Conservation (phyloP, 1,139 yeast genomes). For the Hanseniaspora uvarum region DNA sequence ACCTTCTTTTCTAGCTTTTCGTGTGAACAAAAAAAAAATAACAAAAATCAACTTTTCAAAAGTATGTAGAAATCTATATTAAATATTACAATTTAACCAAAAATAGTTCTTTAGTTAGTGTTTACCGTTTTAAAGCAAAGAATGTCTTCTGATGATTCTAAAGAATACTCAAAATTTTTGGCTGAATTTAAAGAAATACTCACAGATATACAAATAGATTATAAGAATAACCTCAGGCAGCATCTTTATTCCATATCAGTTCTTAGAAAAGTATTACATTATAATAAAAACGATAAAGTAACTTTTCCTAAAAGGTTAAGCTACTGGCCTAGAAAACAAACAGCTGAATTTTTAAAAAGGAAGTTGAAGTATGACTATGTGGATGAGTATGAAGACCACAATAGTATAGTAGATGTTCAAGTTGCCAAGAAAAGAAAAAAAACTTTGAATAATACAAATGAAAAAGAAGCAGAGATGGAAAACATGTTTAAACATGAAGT, state of each 20-base stretch:
- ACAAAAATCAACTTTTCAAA: too few species aligned
- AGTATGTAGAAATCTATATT: too few species aligned
- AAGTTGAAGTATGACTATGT: slow-evolving; percentile 5
- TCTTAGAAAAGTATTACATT: slow-evolving; percentile 7
- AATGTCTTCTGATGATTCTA: not conserved
- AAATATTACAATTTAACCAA: too few species aligned
- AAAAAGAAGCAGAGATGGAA: not conserved
- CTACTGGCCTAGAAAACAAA: slow-evolving; percentile 14
- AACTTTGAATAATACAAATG: not conserved
- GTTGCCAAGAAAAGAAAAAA: not conserved
- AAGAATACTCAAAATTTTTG: not conserved
- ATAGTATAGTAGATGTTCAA: not conserved
- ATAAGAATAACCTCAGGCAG: slow-evolving; percentile 11
- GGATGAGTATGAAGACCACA: not conserved
- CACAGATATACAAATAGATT: slow-evolving; percentile 6
- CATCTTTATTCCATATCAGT: slow-evolving; percentile 10
- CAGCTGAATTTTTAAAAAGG: slow-evolving; percentile 7
- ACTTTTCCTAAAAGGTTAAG: slow-evolving; percentile 7
- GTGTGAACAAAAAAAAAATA: too few species aligned
- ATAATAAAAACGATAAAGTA: slow-evolving; percentile 3
- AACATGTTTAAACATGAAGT: not conserved
- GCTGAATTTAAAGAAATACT: not conserved
- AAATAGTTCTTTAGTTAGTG: too few species aligned
- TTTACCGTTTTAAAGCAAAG: too few species aligned
- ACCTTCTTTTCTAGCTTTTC: too few species aligned